These are phyloP conservation scores for Licmophora abbreviata DNA, from an alignment of 108 stramenopile genomes.

Conservation along the genomic window DNA sequence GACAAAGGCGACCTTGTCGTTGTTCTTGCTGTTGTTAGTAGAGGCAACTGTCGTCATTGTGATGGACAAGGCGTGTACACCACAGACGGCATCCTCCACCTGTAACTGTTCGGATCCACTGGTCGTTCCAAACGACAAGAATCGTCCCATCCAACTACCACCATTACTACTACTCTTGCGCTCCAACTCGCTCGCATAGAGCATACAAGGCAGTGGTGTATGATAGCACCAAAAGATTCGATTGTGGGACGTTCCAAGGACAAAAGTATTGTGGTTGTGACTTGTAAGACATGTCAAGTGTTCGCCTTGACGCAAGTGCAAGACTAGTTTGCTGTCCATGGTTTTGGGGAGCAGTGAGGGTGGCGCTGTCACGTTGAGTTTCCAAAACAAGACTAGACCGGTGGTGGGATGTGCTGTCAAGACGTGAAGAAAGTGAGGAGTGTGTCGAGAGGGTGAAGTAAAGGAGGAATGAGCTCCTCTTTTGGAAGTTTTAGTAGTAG, in stretches of 20 bases:
- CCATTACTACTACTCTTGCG: neutral
- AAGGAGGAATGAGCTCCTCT: too few species aligned
- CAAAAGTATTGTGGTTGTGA: slow-evolving; percentile 4
- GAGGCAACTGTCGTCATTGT: neutral
- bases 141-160: neutral
- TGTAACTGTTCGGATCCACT: neutral
- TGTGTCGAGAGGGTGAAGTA: too few species aligned
- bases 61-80: neutral
- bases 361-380: neutral
- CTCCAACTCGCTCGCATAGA: slow-evolving; percentile 18
- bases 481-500: too few species aligned
- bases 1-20: neutral
- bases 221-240: slow-evolving; percentile 21
- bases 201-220: slow-evolving; percentile 16
- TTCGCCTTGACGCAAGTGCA: neutral
- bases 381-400: neutral
- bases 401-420: neutral
- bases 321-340: neutral
- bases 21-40: neutral
- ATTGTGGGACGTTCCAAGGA: slow-evolving; percentile 16
- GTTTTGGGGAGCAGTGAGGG: neutral
- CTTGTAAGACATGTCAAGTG: neutral
- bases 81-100: too few species aligned
- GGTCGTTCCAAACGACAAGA: slow-evolving; percentile 8
- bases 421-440: neutral